Base-by-base conservation (phyloP, 169 alveolate genomes). In the Cryptosporidium baileyi region DNA sequence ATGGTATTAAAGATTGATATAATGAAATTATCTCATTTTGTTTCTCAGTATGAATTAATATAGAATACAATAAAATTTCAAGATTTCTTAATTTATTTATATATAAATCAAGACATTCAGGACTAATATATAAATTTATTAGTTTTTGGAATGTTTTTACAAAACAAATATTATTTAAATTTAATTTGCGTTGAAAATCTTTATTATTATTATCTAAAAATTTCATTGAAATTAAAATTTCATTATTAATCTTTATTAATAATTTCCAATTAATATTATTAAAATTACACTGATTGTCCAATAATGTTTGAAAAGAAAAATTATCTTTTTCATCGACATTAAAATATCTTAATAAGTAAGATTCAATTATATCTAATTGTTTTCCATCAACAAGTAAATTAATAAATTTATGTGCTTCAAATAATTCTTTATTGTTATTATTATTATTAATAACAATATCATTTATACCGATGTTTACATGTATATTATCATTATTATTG, bases 361-460 rank as follows among this genome's bases (percentile, higher is more conserved):
- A 36, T 43, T 74, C 85, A 24, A 74, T 19, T 38, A 54, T 3
- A 26, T 74, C 85, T 19, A 57, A 38, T 0, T 24, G 38, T 7
- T 36, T 74, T 17, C 85, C 85, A 9, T 57, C 57, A 19, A 57
- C 36, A n/a, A 74, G 36, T 3, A 41, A 11, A 41, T 74, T 74
- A 26, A 60, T 36, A 47, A 74, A 74, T 0, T 8, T 13, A 28
- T 54, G 52, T n/a, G 22, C 49, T 2, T 57, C 49, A 2, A 45
- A 19, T 9, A 74, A 38, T 5, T 32, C 26, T 19, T 32, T 9
- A 0, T 22, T 17, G n/a, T 19, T 41, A 41, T 9, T 13, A 47
- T 1, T 47, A 26, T 62, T n/a, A 30, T 24, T 36, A 17, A n/a
- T n/a, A n/a, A n/a, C n/a, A n/a, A n/a, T n/a, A n/a, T n/a, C n/a